Evolutionary conservation across 106 monocot species (phyloP), one percentile per base, ranked within the genome.

Genomic region (Dendrobium nobile): DNA sequence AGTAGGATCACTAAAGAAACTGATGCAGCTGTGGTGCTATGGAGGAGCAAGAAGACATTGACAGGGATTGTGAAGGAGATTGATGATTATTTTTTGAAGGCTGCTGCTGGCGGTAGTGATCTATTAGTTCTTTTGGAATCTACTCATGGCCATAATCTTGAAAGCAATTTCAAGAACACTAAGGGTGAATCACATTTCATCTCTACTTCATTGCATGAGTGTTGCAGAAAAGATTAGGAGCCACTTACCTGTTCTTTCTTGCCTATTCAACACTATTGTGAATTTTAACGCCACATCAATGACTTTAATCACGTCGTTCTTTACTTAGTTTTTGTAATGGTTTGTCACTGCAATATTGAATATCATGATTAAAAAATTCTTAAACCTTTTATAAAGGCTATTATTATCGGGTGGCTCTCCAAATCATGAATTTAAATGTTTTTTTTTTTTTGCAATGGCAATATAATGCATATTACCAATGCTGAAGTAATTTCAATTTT

Each of bases 71-170:
- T 89, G 68, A 92, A 89, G 85, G 92, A 96, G 77, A 75, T 96
- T 67, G 96, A 96, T 79, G 96, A 96, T 73, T 93, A 88, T 76
- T 96, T 96, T 86, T 87, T 96, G 80, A 96, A 93, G 77, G 96
- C 96, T 45, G 91, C 93, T 3, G 93, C 93, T 0, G 90, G 83
- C 15, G 96, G 96, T 20, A 88, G 82, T 17, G 90, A 87, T 47
- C 87, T 93, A 59, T 84, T 87, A 15, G 78, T 68, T 54, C 72
- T 93, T 72, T 75, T 96, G 84, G 93, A 90, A 31, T 86, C 85
- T 41, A 78, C 82, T 68, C 80, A 58, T 11, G 81, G 73, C 20
- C 84, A 65, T 44, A 75, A 24, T 42, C 75, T 81, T 37, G 79
- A 84, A 51, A 76, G 76, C 26, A 48, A 76, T 42, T 51, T 76